phyloP scores from a whole-genome alignment of 495 filamentous ascomycete genomes.

The Aspergillus cavernicola region DNA sequence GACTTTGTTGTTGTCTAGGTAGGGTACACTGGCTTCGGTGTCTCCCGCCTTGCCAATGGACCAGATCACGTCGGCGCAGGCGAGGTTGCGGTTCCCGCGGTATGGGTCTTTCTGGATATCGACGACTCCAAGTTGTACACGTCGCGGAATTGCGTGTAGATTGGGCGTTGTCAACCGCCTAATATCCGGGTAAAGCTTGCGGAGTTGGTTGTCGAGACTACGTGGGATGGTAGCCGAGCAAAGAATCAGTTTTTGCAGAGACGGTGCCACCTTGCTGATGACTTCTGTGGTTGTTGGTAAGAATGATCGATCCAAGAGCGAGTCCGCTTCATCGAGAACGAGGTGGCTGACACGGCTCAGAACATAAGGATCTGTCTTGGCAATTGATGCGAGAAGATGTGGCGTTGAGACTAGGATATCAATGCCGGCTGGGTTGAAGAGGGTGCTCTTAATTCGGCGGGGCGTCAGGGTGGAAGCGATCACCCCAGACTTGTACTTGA shows the following conservation, averaged over 20 bases:
- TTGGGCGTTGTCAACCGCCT: slow-evolving; percentile 86
- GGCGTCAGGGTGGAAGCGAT: slow-evolving; percentile 73
- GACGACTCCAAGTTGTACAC: slow-evolving; percentile 90
- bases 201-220: slow-evolving; percentile 78
- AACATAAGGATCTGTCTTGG: slow-evolving; percentile 80
- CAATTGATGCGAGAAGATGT: slow-evolving; percentile 81
- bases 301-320: slow-evolving; percentile 90
- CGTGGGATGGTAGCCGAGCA: slow-evolving; percentile 96
- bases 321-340: slow-evolving; percentile 92
- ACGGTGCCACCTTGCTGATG: slow-evolving; percentile 70
- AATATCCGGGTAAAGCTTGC: slow-evolving; percentile 76
- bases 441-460: slow-evolving; percentile 76
- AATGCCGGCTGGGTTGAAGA: slow-evolving; percentile 77
- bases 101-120: slow-evolving; percentile 88
- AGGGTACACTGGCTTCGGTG: slow-evolving; percentile 29
- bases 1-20: slow-evolving; percentile 46
- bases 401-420: slow-evolving; percentile 87
- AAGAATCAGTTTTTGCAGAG: slow-evolving; percentile 82
- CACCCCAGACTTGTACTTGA: slow-evolving; percentile 75
- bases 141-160: slow-evolving; percentile 88
- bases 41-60: slow-evolving; percentile 78
- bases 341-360: slow-evolving; percentile 83
- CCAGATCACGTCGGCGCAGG: slow-evolving; percentile 93
- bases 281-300: slow-evolving; percentile 74
- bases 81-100: slow-evolving; percentile 81